Conservation (phyloP, 78 protist genomes). For the Diacronema lutheri region DNA sequence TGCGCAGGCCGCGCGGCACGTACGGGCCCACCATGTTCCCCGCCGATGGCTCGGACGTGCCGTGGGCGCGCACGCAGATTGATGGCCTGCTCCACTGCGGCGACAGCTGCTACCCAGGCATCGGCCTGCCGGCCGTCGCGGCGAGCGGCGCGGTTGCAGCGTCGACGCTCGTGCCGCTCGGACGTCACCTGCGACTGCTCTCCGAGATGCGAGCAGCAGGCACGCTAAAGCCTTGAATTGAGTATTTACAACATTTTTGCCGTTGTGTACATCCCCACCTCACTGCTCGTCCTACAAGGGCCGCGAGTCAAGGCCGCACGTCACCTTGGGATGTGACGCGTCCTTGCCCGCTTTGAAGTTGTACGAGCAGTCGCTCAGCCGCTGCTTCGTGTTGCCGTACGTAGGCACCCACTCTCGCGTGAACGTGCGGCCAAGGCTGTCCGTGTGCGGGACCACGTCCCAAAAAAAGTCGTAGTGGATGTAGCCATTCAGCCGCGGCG, state of each 20-base stretch:
- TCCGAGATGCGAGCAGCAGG: no score
- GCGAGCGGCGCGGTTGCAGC: no score
- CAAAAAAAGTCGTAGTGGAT: not conserved
- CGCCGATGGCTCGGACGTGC: not conserved
- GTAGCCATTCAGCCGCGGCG: not conserved
- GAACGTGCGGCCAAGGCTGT: not conserved
- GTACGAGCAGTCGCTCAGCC: no score
- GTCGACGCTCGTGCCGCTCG: no score
- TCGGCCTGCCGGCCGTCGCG: slow-evolving; percentile 38
- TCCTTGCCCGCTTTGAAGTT: no score
- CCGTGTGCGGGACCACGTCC: slow-evolving; percentile 3
- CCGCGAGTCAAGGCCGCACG: no score
- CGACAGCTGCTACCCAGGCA: slow-evolving; percentile 27
- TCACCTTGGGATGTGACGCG: no score
- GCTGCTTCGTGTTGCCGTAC: not conserved
- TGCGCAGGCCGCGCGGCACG: slow-evolving; percentile 31
- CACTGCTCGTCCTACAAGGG: no score
- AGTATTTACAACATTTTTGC: no score
- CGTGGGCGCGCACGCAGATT: not conserved
- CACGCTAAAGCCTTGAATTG: no score
- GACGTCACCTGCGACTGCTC: no score
- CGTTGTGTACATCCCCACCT: no score
- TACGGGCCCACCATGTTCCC: slow-evolving; percentile 29
- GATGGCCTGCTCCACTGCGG: slow-evolving; percentile 19
- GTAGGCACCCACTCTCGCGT: not conserved